A percentile compares a stretch with the other conserved stretches of the same genome.
These are phyloP conservation scores for Auricularia sp. DNA, from an alignment of 768 basidiomycete genomes.

Conservation along the genomic window DNA sequence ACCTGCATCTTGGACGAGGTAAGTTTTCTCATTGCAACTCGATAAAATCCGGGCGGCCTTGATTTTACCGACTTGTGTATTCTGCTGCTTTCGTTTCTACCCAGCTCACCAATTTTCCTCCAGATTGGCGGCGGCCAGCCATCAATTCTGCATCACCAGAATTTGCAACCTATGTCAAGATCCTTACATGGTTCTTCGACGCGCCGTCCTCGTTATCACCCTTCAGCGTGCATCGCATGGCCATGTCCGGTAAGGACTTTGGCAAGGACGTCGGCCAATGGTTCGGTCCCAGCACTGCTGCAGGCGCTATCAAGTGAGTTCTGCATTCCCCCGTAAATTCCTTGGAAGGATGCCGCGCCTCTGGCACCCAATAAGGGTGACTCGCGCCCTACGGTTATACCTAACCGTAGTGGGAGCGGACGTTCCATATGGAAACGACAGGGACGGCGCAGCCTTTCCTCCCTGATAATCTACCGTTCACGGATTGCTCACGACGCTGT, in stretches of 20 bases:
- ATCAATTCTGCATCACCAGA: conserved; percentile 45
- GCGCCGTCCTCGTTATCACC: conserved; percentile 74
- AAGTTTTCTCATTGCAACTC: conserved; percentile 12
- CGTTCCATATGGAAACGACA: too few species aligned
- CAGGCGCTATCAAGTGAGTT: conserved; percentile 82
- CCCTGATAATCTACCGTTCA: too few species aligned
- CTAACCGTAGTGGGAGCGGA: too few species aligned
- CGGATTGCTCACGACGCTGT: not conserved
- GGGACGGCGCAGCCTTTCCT: too few species aligned
- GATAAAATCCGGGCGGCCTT: too few species aligned
- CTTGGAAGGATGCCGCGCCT: too few species aligned
- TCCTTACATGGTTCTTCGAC: conserved; percentile 93
- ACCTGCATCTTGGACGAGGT: conserved; percentile 70
- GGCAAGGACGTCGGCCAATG: conserved; percentile 95
- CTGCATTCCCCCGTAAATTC: not conserved
- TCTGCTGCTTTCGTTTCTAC: not conserved
- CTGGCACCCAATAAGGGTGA: too few species aligned
- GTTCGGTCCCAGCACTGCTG: conserved; percentile 98
- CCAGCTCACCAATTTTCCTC: not conserved
- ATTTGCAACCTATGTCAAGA: conserved; percentile 82
- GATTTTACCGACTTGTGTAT: too few species aligned
- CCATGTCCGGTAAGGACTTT: conserved; percentile 84
- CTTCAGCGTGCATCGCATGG: conserved; percentile 95
- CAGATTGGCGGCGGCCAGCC: conserved; percentile 81
- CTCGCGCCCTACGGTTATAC: too few species aligned